A percentile compares a stretch with the other conserved stretches of the same genome.
Conservation (phyloP, 805 yeast species). For the Wickerhamomyces chaumierensis region DNA sequence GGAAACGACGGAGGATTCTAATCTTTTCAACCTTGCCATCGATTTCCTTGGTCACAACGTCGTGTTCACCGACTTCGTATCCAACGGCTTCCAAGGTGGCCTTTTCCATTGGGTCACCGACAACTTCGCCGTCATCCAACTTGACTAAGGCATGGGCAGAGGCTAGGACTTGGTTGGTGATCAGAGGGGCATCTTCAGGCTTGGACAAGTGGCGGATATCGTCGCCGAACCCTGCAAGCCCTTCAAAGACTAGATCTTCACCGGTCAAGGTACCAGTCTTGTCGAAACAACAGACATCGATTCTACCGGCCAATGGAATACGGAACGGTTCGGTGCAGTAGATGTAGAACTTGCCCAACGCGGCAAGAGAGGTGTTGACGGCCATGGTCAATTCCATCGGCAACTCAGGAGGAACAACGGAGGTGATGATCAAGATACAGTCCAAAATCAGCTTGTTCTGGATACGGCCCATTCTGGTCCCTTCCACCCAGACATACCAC, state of each 20-base stretch:
- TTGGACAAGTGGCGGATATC: slow-evolving; percentile 45
- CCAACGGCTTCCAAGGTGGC: slow-evolving; percentile 82
- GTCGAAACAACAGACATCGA: slow-evolving; percentile 97
- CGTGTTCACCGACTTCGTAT: slow-evolving; percentile 77
- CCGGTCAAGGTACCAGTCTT: slow-evolving; percentile 97
- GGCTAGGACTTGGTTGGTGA: slow-evolving; percentile 68
- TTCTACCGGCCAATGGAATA: slow-evolving; percentile 94
- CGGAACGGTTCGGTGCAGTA: slow-evolving; percentile 98
- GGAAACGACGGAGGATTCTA: slow-evolving; percentile 83
- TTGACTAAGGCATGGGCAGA: slow-evolving; percentile 94
- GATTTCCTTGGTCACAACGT: slow-evolving; percentile 42
- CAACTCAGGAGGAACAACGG: slow-evolving; percentile 97
- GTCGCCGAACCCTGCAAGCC: slow-evolving; percentile 69
- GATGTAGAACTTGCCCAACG: slow-evolving; percentile 76
- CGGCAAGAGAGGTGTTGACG: slow-evolving; percentile 82
- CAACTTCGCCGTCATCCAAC: slow-evolving; percentile 92
- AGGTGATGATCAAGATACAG: slow-evolving; percentile 90
- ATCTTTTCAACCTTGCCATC: slow-evolving; percentile 33
- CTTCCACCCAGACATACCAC: slow-evolving; percentile 98
- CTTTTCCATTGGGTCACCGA: slow-evolving; percentile 99
- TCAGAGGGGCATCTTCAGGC: slow-evolving; percentile 52
- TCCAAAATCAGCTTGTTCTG: slow-evolving; percentile 89
- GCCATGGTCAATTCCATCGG: slow-evolving; percentile 99
- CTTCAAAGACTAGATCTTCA: slow-evolving; percentile 93
- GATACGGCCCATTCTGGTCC: slow-evolving; percentile 89